Evolutionary conservation across 768 basidiomycete species (phyloP).

Genomic region (Tephrocybe sp.): DNA sequence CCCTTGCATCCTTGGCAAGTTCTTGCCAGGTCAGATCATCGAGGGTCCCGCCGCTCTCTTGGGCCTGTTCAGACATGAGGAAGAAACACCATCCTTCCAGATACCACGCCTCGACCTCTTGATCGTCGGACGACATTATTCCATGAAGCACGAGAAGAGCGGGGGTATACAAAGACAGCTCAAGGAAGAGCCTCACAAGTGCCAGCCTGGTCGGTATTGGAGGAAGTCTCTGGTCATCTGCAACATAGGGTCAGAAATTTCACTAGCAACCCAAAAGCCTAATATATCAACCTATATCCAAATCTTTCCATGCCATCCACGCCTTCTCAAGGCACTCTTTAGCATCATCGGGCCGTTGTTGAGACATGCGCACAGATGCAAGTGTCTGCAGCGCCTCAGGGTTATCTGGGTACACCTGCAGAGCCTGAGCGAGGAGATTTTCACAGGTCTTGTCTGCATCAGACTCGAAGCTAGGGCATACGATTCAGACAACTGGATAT

Average conservation of each 20-base stretch:
- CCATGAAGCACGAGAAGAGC: constrained; percentile 77
- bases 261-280: neutral
- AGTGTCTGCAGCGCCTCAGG: constrained; percentile 76
- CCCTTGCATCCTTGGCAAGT: constrained; percentile 71
- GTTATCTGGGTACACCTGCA: constrained; percentile 72
- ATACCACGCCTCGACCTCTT: constrained; percentile 91
- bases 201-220: constrained; percentile 68
- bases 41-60: constrained; percentile 48
- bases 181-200: constrained; percentile 80
- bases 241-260: neutral
- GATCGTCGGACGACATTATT: constrained; percentile 76
- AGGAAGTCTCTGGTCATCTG: constrained; percentile 69
- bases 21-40: constrained; percentile 71
- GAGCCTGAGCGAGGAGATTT: constrained; percentile 65
- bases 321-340: constrained; percentile 63
- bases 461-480: constrained; percentile 63
- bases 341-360: constrained; percentile 81
- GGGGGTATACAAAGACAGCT: constrained; percentile 65
- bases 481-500: neutral
- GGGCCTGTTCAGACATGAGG: constrained; percentile 71
- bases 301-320: constrained; percentile 68
- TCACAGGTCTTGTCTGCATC: constrained; percentile 83
- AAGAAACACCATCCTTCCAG: constrained; percentile 94
- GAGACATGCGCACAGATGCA: constrained; percentile 87
- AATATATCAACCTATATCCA: constrained; percentile 43